Evolutionary conservation across 148 eudicot species (phyloP), one percentile per base, ranked within the genome.

Genomic region (Cornus suecica): DNA sequence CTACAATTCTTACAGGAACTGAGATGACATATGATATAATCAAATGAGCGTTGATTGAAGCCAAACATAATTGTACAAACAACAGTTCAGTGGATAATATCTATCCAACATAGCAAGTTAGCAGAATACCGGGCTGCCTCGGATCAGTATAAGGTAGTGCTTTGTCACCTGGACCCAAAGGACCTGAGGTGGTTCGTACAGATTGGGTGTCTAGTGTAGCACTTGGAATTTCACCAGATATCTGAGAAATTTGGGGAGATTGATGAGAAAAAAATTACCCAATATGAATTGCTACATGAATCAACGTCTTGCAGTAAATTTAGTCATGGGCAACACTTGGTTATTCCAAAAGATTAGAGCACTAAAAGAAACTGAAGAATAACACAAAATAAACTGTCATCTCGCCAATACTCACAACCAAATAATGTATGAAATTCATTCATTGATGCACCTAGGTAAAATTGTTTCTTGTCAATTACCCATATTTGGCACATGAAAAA

Each of bases 171-270:
- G 97, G 89, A 74, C 95, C 93, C 77, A 95, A 77, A 70, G 99
- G 97, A 76, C 99, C 97, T 18, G 99, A 95, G 54, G 94, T 95
- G 79, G 97, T 92, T 79, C 97, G 82, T 72, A 92, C 86, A 75
- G 99, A 95, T 28, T 87, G 89, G 76, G 81, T 91, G 77, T 95
- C 99, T 51, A 91, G 91, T 65, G 90, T 88, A 76, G 89, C 89
- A 80, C 86, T 87, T 6, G 97, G 96, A 67, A 92, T 87, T 79
- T 95, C 99, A 72, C 99, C 97, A 78, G 99, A 95, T 25, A 92
- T 84, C 99, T 95, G 87, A 64, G 72, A 83, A 72, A 76, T 54
- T 58, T 42, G 28, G 37, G 7, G 16, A 67, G 31, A 42, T 74
- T 34, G 20, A 69, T 60, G 67, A 73, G 79, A 37, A 52, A 69